phyloP scores from a whole-genome alignment of 2,329 filamentous ascomycete genomes.

The Diaporthe velutina region DNA sequence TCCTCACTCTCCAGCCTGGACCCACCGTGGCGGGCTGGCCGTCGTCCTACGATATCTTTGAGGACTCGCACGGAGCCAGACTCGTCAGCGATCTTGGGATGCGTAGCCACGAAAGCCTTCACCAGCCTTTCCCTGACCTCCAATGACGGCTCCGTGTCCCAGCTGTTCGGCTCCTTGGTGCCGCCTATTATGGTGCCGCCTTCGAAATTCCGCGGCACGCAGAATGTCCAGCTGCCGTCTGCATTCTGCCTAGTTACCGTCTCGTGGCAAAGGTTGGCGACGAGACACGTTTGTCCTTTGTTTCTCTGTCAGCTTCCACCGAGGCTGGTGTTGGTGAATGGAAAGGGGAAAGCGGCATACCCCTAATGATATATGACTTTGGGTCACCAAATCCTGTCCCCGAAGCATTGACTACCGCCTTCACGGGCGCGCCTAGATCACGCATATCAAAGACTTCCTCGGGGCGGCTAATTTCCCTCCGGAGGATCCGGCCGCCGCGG shows the following conservation, averaged over 20 bases:
- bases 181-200: slow-evolving; percentile 77
- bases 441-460: slow-evolving; percentile 54
- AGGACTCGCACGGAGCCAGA: slow-evolving; percentile 44
- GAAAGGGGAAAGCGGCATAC: slow-evolving; percentile 42
- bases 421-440: slow-evolving; percentile 45
- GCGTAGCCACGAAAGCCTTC: slow-evolving; percentile 49
- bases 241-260: slow-evolving; percentile 71
- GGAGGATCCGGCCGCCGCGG: slow-evolving; percentile 51
- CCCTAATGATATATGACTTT: slow-evolving; percentile 58
- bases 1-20: slow-evolving; percentile 59
- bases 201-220: slow-evolving; percentile 70
- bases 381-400: slow-evolving; percentile 59
- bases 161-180: slow-evolving; percentile 72
- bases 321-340: neutral
- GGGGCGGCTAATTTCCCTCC: slow-evolving; percentile 52
- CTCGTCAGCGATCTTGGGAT: slow-evolving; percentile 48
- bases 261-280: slow-evolving; percentile 53
- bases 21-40: slow-evolving; percentile 47
- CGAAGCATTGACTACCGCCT: slow-evolving; percentile 59
- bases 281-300: slow-evolving; percentile 60
- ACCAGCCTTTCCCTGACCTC: slow-evolving; percentile 63
- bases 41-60: slow-evolving; percentile 47
- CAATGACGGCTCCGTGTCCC: slow-evolving; percentile 61
- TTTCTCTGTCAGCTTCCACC: slow-evolving; percentile 1
- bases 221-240: slow-evolving; percentile 74